These are phyloP conservation scores for Aspergillus fumigatus DNA, from an alignment of 2,329 filamentous ascomycete species.

Conservation along the genomic window DNA sequence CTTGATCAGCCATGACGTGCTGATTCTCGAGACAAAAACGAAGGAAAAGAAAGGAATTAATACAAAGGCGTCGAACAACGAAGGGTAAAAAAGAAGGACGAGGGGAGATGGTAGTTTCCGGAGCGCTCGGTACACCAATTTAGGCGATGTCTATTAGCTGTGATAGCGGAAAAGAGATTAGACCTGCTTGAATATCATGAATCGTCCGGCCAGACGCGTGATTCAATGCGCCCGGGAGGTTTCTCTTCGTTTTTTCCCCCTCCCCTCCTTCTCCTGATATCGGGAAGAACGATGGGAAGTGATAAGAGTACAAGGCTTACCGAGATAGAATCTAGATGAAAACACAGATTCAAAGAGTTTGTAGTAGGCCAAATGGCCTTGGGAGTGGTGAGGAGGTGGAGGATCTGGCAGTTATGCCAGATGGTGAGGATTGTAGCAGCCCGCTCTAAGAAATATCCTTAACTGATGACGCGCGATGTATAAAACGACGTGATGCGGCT, in stretches of 20 bases:
- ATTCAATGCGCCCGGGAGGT: slow-evolving; percentile 14
- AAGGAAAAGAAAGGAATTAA: slow-evolving; percentile 20
- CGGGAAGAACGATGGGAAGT: slow-evolving; percentile 7
- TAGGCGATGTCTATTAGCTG: slow-evolving; percentile 32
- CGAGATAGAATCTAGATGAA: slow-evolving; percentile 22
- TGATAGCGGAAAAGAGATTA: slow-evolving; percentile 15
- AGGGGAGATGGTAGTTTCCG: slow-evolving; percentile 28
- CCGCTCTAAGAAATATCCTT: slow-evolving; percentile 12
- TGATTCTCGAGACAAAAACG: slow-evolving; percentile 29
- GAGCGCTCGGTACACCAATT: slow-evolving; percentile 26
- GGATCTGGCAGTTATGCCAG: slow-evolving; percentile 25
- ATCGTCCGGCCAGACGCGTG: slow-evolving; percentile 10
- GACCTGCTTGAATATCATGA: not conserved
- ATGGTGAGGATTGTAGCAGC: slow-evolving; percentile 15
- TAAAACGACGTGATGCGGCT: slow-evolving; percentile 16
- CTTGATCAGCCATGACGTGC: slow-evolving; percentile 67
- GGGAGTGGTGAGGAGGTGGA: slow-evolving; percentile 10
- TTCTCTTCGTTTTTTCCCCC: slow-evolving; percentile 4
- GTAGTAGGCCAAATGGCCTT: slow-evolving; percentile 28
- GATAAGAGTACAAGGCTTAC: slow-evolving; percentile 21
- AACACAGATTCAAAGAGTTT: slow-evolving; percentile 17
- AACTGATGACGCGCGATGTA: slow-evolving; percentile 12
- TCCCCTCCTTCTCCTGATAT: not conserved
- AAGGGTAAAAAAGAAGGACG: slow-evolving; percentile 20
- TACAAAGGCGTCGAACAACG: slow-evolving; percentile 15